Evolutionary conservation across 306 rosid species (phyloP).

Genomic region (Benincasa hispida): DNA sequence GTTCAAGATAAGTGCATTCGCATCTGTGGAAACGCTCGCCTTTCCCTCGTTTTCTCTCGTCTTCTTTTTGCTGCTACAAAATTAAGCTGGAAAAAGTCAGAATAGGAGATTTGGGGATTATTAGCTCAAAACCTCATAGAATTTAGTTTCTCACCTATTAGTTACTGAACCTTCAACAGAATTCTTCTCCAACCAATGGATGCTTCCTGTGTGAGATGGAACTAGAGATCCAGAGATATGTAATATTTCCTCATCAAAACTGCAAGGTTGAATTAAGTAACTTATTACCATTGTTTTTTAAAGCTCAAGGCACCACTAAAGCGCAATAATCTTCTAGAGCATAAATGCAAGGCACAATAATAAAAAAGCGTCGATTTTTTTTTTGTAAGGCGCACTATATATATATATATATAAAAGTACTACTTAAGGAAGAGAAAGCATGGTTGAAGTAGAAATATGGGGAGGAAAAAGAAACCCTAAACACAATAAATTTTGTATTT

Average conservation of each 20-base stretch:
- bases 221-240: constrained; percentile 53
- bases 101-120: not conserved
- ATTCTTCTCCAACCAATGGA: constrained; percentile 51
- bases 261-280: constrained; percentile 27
- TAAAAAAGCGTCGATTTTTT: too few relatives aligned
- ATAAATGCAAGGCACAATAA: too few relatives aligned
- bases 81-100: not conserved
- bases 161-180: constrained; percentile 21
- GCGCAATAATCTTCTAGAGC: too few relatives aligned
- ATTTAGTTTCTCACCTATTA: constrained; percentile 29
- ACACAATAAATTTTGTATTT: too few relatives aligned
- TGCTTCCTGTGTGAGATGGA: constrained; percentile 60
- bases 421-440: too few relatives aligned
- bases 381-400: too few relatives aligned
- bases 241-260: constrained; percentile 66
- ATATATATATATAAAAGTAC: too few relatives aligned
- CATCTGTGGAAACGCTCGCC: not conserved
- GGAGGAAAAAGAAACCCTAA: too few relatives aligned
- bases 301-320: too few relatives aligned
- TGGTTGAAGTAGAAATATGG: too few relatives aligned
- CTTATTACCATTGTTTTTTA: too few relatives aligned
- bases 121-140: not conserved
- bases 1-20: constrained; percentile 11
- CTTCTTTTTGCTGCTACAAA: constrained; percentile 34
- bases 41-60: constrained; percentile 23